Evolutionary conservation across 257 asterid species (phyloP).

Genomic region (Cruciata laevipes): DNA sequence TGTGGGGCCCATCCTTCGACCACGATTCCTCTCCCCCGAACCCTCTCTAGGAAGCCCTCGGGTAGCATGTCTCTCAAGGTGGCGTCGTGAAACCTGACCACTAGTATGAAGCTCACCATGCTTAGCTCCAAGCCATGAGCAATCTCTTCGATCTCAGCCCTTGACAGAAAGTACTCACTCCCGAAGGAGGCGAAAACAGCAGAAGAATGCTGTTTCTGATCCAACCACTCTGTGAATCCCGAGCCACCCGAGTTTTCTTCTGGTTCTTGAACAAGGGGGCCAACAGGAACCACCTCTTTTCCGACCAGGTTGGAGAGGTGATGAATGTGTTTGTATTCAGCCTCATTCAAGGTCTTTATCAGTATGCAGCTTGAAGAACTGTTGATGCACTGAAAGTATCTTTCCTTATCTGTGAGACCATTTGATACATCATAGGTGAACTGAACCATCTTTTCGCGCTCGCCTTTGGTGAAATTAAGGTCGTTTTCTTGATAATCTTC

Average conservation of each 20-base stretch:
- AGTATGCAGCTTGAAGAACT: slow-evolving; percentile 5
- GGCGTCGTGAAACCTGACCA: slow-evolving; percentile 6
- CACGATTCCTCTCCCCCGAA: not conserved
- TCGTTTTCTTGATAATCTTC: slow-evolving; percentile 6
- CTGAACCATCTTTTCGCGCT: not conserved
- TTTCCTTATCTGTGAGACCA: slow-evolving; percentile 9
- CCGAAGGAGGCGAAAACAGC: slow-evolving; percentile 16
- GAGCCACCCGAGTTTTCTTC: not conserved
- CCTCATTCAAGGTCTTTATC: slow-evolving; percentile 13
- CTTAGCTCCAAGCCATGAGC: slow-evolving; percentile 15
- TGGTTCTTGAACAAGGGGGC: slow-evolving; percentile 5
- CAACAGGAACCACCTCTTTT: slow-evolving; percentile 6
- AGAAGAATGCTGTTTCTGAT: slow-evolving; percentile 3
- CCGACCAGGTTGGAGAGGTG: not conserved
- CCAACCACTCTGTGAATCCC: not conserved
- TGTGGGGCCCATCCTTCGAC: slow-evolving; percentile 12
- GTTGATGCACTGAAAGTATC: slow-evolving; percentile 3
- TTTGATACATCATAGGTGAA: slow-evolving; percentile 13
- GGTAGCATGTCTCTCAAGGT: not conserved
- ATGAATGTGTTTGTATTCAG: slow-evolving; percentile 8
- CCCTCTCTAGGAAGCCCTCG: slow-evolving; percentile 2
- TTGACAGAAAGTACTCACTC: slow-evolving; percentile 9
- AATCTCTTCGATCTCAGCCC: slow-evolving; percentile 10
- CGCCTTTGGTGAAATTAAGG: not conserved
- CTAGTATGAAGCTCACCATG: slow-evolving; percentile 15